These are phyloP conservation scores for Claviceps fusiformis DNA, from an alignment of 2,329 filamentous ascomycete species.

Conservation along the genomic window DNA sequence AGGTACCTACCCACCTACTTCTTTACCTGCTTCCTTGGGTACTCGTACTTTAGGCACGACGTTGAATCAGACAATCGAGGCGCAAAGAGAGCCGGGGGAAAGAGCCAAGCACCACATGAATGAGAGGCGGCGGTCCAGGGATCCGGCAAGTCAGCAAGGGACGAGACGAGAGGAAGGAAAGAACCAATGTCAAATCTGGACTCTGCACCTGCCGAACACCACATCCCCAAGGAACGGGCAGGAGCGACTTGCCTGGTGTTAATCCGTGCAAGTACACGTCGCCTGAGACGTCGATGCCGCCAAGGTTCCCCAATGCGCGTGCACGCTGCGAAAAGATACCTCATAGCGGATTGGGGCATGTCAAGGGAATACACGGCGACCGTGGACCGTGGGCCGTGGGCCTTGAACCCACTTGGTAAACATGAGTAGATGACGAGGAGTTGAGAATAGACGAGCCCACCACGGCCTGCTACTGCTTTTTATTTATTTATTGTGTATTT, in stretches of 20 bases:
- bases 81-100: background rate
- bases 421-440: background rate
- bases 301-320: conserved; percentile 4
- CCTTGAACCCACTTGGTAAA: background rate
- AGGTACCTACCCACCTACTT: too few species aligned
- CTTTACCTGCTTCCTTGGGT: too few species aligned
- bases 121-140: too few species aligned
- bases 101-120: background rate
- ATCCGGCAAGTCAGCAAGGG: background rate
- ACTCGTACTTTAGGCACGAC: background rate
- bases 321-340: conserved; percentile 6
- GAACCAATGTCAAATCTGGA: background rate
- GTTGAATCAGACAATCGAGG: background rate
- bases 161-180: background rate
- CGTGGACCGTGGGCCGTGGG: conserved; percentile 5
- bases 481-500: background rate
- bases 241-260: conserved; percentile 3
- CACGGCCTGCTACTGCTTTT: background rate
- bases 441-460: background rate
- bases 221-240: conserved; percentile 1
- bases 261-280: background rate
- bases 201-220: background rate
- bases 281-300: conserved; percentile 2
- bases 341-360: conserved; percentile 1
- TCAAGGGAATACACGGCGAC: conserved; percentile 2